Percentiles rank a stretch among this genome's conserved stretches.
Evolutionary conservation across 1,284 basidiomycete species (phyloP).

Genomic region (Sutorius eximius): DNA sequence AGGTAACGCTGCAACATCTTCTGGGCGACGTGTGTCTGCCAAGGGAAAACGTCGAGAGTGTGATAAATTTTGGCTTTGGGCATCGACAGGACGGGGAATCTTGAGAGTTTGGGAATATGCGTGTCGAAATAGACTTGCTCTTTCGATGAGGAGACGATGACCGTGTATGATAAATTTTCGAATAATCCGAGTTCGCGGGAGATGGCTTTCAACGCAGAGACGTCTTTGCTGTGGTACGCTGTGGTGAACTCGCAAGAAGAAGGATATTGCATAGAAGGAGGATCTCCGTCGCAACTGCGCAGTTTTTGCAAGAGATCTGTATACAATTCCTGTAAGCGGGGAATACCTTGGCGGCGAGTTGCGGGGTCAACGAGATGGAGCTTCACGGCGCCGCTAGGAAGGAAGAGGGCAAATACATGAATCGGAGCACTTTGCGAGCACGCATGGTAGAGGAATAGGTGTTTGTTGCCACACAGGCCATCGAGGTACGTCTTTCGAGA

Average conservation of each 20-base stretch:
- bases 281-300: conserved; percentile 40
- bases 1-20: conserved; percentile 89
- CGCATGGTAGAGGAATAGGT: conserved; percentile 92
- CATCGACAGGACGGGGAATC: conserved; percentile 90
- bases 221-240: conserved; percentile 79
- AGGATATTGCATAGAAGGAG: conserved; percentile 66
- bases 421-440: conserved; percentile 71
- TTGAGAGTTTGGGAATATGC: conserved; percentile 68
- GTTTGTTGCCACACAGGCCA: conserved; percentile 71
- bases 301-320: conserved; percentile 51
- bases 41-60: conserved; percentile 73
- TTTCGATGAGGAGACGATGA: conserved; percentile 87
- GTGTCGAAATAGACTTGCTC: conserved; percentile 85
- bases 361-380: conserved; percentile 92
- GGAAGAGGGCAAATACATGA: conserved; percentile 91
- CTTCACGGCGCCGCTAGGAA: conserved; percentile 69
- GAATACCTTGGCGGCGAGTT: conserved; percentile 78
- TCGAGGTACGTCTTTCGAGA: conserved; percentile 77
- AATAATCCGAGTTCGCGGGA: conserved; percentile 82
- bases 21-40: conserved; percentile 69
- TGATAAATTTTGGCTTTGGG: conserved; percentile 74
- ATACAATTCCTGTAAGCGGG: conserved; percentile 78
- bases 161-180: conserved; percentile 69
- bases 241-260: conserved; percentile 69
- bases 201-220: conserved; percentile 82